Percentiles rank a stretch among this genome's conserved stretches.
phyloP scores from a whole-genome alignment of 345 rosid species.

The Syzygium oleosum region DNA sequence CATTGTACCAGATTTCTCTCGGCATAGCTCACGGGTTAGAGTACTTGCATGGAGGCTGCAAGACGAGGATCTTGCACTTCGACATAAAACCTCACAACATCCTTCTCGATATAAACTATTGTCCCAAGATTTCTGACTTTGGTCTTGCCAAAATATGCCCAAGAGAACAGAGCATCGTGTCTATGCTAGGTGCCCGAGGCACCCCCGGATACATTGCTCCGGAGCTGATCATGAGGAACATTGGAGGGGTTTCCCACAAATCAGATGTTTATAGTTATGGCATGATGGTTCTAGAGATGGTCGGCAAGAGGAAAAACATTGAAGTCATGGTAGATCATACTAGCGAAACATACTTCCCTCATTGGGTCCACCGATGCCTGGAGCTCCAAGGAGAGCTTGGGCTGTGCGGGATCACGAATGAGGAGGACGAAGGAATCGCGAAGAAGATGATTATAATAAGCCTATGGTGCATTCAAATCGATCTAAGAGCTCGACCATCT shows the following conservation, averaged over 20 bases:
- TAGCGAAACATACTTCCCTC: neutral
- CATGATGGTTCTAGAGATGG: constrained; percentile 13
- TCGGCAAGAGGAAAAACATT: neutral
- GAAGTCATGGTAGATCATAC: neutral
- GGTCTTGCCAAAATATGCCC: constrained; percentile 48
- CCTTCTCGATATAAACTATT: constrained; percentile 57
- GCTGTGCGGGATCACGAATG: neutral
- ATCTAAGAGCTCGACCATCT: neutral
- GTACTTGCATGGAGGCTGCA: constrained; percentile 36
- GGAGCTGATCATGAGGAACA: constrained; percentile 17
- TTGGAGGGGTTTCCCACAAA: constrained; percentile 32
- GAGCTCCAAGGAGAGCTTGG: neutral
- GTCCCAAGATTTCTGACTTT: constrained; percentile 87
- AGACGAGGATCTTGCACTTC: constrained; percentile 27
- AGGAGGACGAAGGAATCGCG: neutral
- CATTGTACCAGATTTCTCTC: constrained; percentile 31
- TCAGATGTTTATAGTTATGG: constrained; percentile 28
- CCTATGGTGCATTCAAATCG: neutral
- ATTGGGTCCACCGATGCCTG: neutral
- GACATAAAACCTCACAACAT: constrained; percentile 88
- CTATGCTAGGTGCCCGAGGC: constrained; percentile 14
- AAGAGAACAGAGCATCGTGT: constrained; percentile 13
- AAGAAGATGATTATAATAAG: constrained; percentile 2
- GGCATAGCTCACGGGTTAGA: constrained; percentile 39
- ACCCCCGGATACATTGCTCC: constrained; percentile 35